Conservation (phyloP, 2,329 filamentous ascomycete species). For the Fonsecaea nubica region DNA sequence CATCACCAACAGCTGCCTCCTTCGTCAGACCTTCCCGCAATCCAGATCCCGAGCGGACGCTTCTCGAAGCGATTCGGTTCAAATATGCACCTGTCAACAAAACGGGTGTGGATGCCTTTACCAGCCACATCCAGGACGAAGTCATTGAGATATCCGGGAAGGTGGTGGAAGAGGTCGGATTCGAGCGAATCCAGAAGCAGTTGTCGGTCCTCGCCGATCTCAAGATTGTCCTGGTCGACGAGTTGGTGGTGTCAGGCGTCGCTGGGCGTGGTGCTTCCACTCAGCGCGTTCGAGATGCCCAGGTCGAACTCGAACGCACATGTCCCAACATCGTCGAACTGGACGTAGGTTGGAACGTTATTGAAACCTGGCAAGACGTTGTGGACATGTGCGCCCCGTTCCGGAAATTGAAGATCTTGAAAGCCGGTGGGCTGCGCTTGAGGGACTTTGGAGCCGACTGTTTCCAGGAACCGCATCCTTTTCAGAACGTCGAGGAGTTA, state of each 20-base stretch:
- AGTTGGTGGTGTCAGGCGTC: conserved; percentile 64
- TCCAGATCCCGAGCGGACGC: conserved; percentile 71
- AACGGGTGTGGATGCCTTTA: conserved; percentile 25
- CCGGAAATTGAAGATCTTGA: conserved; percentile 68
- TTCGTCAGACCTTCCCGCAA: conserved; percentile 82
- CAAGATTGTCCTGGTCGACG: conserved; percentile 81
- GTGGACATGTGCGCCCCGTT: conserved; percentile 74
- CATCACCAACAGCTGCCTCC: conserved; percentile 72
- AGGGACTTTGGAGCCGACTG: conserved; percentile 17
- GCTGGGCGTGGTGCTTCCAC: conserved; percentile 22
- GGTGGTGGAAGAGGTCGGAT: conserved; percentile 90
- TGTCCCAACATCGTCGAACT: conserved; percentile 72
- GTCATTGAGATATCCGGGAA: conserved; percentile 72
- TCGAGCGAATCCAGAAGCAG: conserved; percentile 85
- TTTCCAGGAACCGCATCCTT: conserved; percentile 26
- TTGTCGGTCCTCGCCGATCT: conserved; percentile 79
- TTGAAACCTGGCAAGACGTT: conserved; percentile 71
- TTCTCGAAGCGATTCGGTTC: conserved; percentile 77
- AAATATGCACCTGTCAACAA: conserved; percentile 77
- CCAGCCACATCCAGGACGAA: conserved; percentile 5
- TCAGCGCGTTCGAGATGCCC: conserved; percentile 43
- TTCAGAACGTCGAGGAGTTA: conserved; percentile 60
- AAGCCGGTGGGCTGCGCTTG: conserved; percentile 52
- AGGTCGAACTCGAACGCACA: conserved; percentile 60
- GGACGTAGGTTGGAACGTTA: conserved; percentile 83